A percentile compares a stretch with the other conserved stretches of the same genome.
Conservation (phyloP, 495 filamentous ascomycete species). For the Penicillium longicatenatum region DNA sequence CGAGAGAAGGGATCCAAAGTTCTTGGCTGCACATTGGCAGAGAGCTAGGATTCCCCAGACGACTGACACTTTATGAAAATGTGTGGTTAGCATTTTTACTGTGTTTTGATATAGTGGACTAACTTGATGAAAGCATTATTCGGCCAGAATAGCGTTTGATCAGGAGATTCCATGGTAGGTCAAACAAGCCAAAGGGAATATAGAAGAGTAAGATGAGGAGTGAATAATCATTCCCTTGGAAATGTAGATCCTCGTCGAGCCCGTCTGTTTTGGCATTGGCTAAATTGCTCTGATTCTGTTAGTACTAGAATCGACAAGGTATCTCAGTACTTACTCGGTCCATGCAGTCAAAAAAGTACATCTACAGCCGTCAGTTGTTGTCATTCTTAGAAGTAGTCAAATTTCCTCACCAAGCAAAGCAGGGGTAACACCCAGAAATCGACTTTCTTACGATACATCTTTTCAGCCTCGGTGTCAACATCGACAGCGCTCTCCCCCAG, state of each 20-base stretch:
- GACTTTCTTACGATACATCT: conserved; percentile 29
- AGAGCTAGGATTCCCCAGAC: conserved; percentile 48
- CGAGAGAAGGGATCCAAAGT: conserved; percentile 56
- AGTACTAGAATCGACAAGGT: background rate
- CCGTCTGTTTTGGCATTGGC: conserved; percentile 70
- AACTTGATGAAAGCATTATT: conserved; percentile 45
- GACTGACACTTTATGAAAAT: conserved; percentile 51
- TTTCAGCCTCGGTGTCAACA: conserved; percentile 29
- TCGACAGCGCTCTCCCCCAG: conserved; percentile 16
- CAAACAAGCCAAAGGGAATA: conserved; percentile 69
- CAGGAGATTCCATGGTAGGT: conserved; percentile 59
- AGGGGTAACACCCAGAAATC: conserved; percentile 35
- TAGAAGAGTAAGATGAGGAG: conserved; percentile 70
- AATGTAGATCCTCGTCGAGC: conserved; percentile 49
- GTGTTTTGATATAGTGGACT: conserved; percentile 28
- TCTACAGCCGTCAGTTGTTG: conserved; percentile 27
- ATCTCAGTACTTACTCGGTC: conserved; percentile 53
- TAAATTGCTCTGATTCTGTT: conserved; percentile 44
- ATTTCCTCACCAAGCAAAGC: conserved; percentile 29
- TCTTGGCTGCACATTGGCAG: conserved; percentile 46
- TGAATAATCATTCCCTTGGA: conserved; percentile 66
- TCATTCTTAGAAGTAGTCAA: background rate
- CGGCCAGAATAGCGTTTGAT: conserved; percentile 57
- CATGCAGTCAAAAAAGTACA: conserved; percentile 63
- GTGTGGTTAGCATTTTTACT: background rate